Evolutionary conservation across 2,329 filamentous ascomycete genomes (phyloP), one percentile per base, ranked within the genome.

Genomic region (Thielaviopsis euricoi): DNA sequence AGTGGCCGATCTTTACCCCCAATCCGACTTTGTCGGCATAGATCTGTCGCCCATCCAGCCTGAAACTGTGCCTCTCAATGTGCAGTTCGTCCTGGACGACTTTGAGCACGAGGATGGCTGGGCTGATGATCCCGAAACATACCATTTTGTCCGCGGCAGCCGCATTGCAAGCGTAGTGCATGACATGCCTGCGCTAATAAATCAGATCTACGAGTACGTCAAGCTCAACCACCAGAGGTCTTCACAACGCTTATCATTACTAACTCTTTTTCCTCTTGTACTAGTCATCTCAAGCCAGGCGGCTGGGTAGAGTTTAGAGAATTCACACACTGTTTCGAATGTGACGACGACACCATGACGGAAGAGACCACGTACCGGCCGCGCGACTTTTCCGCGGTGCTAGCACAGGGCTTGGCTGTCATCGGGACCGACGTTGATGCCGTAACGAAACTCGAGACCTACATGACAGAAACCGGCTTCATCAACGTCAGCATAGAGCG

Each of bases 21-120:
- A 70, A 1, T 65, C 73, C 0, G 65, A 65, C 29, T 73, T 78
- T 51, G 71, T 72, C 48, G 75, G 75, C 60, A 71, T 76, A 65
- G 76, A 78, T 61, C 66, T 78, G 2, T 78, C 76, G 1, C 75
- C 75, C 0, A 78, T 78, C 48, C 76, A 78, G 55, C 75, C 76
- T 0, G 72, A 72, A 53, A 75, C 72, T 64, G 74, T 78, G 0
- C 75, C 75, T 1, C 69, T 73, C 55, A 78, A 78, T 57, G 73
- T 75, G n/a, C 69, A 71, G 23, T 78, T 78, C 61, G 70, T 74
- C 23, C 72, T 78, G 46, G 75, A 77, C 64, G 76, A 78, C 62
- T 73, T 78, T 55, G 76, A 78, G 60, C 71, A 74, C 51, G 70
- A 71, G 53, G 73, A 73, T 19, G 75, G 76, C 17, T 78, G 75